Percentiles rank a stretch among this genome's conserved stretches.
These are phyloP conservation scores for Erythrobasidium hasegawianum DNA, from an alignment of 1,284 basidiomycete species.

Conservation along the genomic window DNA sequence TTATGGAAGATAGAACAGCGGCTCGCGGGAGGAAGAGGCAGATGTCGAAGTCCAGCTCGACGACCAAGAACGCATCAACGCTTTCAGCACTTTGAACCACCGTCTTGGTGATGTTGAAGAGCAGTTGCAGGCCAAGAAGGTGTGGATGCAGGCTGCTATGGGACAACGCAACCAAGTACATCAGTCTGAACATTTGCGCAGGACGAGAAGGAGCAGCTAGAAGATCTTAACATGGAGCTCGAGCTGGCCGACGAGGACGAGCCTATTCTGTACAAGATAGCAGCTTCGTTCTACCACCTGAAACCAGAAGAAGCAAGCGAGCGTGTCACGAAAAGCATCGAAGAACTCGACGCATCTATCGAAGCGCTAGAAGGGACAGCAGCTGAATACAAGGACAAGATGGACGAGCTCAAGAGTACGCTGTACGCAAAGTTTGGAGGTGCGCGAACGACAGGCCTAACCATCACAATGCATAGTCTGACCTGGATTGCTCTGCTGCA, in stretches of 20 bases:
- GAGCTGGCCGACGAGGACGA: conserved; percentile 84
- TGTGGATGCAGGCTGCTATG: conserved; percentile 46
- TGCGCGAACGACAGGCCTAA: conserved; percentile 15
- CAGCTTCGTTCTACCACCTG: conserved; percentile 82
- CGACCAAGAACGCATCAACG: conserved; percentile 90
- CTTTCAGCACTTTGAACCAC: conserved; percentile 86
- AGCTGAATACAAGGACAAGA: conserved; percentile 71
- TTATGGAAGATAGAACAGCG: no score
- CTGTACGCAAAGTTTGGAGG: conserved; percentile 52
- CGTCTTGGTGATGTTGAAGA: conserved; percentile 69
- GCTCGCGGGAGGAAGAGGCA: conserved; percentile 13
- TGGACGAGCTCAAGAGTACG: conserved; percentile 82
- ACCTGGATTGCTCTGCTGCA: neutral
- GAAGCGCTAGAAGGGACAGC: conserved; percentile 57
- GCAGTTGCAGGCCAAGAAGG: conserved; percentile 67
- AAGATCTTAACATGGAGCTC: conserved; percentile 79
- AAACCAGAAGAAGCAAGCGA: conserved; percentile 66
- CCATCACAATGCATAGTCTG: neutral
- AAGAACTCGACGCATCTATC: conserved; percentile 61
- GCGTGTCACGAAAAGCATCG: conserved; percentile 69
- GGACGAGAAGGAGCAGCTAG: conserved; percentile 89
- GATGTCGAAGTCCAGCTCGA: conserved; percentile 51
- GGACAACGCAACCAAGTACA: neutral
- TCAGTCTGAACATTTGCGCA: conserved; percentile 46
- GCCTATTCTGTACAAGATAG: conserved; percentile 64